Base-by-base conservation (phyloP, 1,284 basidiomycete species). In the Pseudozyma sp. region DNA sequence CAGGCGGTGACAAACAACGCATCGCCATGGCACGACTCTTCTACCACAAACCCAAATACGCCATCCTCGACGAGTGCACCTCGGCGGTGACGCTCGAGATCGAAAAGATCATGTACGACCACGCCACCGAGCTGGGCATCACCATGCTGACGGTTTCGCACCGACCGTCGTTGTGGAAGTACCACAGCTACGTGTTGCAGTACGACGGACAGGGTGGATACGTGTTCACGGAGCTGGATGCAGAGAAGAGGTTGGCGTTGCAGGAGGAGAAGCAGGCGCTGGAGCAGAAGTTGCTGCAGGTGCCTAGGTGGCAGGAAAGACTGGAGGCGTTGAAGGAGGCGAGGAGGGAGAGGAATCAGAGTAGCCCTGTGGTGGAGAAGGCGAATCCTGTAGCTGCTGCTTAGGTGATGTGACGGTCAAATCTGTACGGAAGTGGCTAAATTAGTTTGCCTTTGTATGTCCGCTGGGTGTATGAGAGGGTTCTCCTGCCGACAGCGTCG, bases 11-110 rank as follows among this genome's bases (percentile, higher is more conserved):
- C 80, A 88, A 88, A 81, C 88, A 89, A 83, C 80, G 96, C 85
- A 92, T 99, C 68, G 96, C 96, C 0, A 98, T 97, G 94, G 95
- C 94, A 7, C 87, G 96, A 68, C 85, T 99, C 74, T 99, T 97
- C 85, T 99, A 98, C 85, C 96, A 99, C 85, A 88, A 89, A 72
- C 96, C 96, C 17, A 94, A 94, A 92, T 98, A 96, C 79, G 96
- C 95, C 5, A 94, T 99, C 57, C 87, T 98, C 45, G 96, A 98
- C 82, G 96, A 99, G 85, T 96, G 94, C 70, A 98, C 96, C 1
- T 93, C 91, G 11, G 90, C 96, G 0, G 94, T 99, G 11, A 95
- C 95, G 6, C 89, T 92, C 16, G 94, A 96, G 62, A 91, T 97
- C 84, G 96, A 98, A 85, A 93, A 91, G 58, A 73, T 89, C 86